Conservation (phyloP, 257 asterid species). For the Mitragyna speciosa region DNA sequence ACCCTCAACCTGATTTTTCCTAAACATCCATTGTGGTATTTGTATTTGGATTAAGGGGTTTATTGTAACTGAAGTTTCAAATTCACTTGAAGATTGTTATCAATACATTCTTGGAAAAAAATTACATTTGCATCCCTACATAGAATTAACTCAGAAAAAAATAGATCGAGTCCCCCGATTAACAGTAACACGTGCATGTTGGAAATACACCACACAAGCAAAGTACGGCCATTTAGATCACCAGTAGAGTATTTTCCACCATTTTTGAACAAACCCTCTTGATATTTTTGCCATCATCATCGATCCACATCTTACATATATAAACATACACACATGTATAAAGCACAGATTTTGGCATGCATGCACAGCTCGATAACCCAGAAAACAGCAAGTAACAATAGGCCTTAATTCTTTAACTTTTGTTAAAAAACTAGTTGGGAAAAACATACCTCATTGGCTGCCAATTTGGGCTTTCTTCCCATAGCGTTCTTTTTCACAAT, state of each 20-base stretch:
- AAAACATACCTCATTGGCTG: neutral
- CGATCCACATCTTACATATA: too few relatives aligned
- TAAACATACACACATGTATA: too few relatives aligned
- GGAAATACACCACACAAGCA: too few relatives aligned
- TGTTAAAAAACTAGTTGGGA: neutral
- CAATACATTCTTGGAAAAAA: neutral
- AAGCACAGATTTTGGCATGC: neutral
- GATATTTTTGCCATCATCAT: too few relatives aligned
- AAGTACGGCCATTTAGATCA: too few relatives aligned
- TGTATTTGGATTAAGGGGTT: neutral
- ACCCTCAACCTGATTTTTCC: neutral
- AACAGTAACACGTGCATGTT: too few relatives aligned
- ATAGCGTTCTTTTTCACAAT: neutral
- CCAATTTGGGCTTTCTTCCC: conserved; percentile 7
- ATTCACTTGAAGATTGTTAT: neutral
- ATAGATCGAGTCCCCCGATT: too few relatives aligned
- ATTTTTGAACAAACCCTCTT: too few relatives aligned
- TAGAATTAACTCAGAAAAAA: too few relatives aligned
- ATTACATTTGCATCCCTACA: neutral
- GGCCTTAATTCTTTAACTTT: neutral
- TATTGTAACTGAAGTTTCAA: neutral
- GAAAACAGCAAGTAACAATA: too few relatives aligned
- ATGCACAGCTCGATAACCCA: neutral
- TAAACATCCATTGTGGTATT: neutral
- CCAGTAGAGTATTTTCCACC: too few relatives aligned